Percentiles rank a stretch among this genome's conserved stretches.
Evolutionary conservation across 1,139 yeast genomes (phyloP).

Genomic region (Debaryomyces subglobosus): DNA sequence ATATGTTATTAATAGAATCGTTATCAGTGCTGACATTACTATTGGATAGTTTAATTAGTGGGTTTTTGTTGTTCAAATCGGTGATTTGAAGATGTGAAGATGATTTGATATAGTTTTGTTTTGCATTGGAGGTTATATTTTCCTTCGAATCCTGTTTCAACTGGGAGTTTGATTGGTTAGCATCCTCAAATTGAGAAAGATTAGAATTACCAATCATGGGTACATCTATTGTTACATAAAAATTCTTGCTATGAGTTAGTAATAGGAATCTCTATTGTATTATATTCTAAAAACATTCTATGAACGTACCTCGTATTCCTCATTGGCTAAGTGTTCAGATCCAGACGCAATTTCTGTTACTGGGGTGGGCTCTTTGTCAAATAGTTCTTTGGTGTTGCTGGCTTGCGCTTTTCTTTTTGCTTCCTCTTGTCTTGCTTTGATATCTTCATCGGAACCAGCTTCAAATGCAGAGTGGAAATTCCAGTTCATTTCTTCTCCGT

Average conservation of each 20-base stretch:
- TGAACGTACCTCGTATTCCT: constrained; percentile 43
- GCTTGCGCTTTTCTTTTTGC: constrained; percentile 18
- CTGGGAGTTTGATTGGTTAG: constrained; percentile 11
- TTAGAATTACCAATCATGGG: constrained; percentile 33
- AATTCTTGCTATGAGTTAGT: constrained; percentile 28
- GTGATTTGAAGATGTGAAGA: constrained; percentile 47
- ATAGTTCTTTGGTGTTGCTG: neutral
- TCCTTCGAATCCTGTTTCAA: constrained; percentile 10
- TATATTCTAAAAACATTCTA: constrained; percentile 16
- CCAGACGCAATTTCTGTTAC: constrained; percentile 26
- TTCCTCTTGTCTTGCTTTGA: constrained; percentile 48
- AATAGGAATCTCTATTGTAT: constrained; percentile 7
- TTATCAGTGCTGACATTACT: constrained; percentile 19
- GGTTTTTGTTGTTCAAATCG: constrained; percentile 34
- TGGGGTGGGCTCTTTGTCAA: constrained; percentile 17
- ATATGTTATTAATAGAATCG: constrained; percentile 30
- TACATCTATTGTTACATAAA: constrained; percentile 46
- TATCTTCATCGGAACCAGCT: constrained; percentile 80
- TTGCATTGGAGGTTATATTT: constrained; percentile 7
- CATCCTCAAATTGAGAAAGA: constrained; percentile 12
- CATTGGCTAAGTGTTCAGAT: constrained; percentile 22
- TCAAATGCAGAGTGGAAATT: constrained; percentile 67
- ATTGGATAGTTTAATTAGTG: constrained; percentile 43
- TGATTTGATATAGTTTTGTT: constrained; percentile 36
- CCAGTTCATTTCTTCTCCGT: constrained; percentile 96